phyloP scores from a whole-genome alignment of 108 stramenopile genomes.

The Fragilaria crotonensis region DNA sequence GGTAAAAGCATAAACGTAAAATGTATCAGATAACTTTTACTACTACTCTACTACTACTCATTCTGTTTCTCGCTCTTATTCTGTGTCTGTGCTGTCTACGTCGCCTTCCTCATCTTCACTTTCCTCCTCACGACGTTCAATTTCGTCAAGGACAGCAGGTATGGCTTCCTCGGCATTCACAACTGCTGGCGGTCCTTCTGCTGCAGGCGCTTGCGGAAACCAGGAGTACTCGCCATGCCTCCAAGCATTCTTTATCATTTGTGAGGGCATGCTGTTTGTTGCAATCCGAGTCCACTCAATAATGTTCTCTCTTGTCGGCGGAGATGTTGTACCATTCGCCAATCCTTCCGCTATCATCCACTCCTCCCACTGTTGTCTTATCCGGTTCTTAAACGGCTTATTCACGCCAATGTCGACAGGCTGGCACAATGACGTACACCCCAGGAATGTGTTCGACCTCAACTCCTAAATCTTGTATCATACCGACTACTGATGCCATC shows the following conservation, averaged over 20 bases:
- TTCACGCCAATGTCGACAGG: conserved; percentile 14
- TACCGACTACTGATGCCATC: conserved; percentile 11
- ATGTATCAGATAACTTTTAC: no score
- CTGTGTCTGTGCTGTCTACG: not conserved
- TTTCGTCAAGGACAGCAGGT: not conserved
- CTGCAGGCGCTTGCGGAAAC: conserved; percentile 6
- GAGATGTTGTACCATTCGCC: not conserved
- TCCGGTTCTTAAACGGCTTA: conserved; percentile 7
- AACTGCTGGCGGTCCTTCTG: no score
- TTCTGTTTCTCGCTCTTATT: not conserved
- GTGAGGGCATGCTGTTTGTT: not conserved
- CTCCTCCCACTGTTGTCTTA: conserved; percentile 8
- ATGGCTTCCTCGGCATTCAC: no score
- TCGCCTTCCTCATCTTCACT: not conserved
- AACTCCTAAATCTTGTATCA: conserved; percentile 8
- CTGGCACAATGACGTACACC: conserved; percentile 14
- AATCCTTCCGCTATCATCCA: conserved; percentile 1
- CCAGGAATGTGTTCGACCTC: conserved; percentile 11
- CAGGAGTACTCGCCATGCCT: not conserved
- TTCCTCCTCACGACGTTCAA: not conserved
- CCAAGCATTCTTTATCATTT: conserved; percentile 11
- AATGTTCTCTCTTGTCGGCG: conserved; percentile 1
- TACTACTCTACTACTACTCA: not conserved
- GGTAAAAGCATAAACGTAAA: no score
- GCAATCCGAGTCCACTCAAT: not conserved